Conservation (phyloP, 352 stramenopile genomes). For the Phytophthora multivora region DNA sequence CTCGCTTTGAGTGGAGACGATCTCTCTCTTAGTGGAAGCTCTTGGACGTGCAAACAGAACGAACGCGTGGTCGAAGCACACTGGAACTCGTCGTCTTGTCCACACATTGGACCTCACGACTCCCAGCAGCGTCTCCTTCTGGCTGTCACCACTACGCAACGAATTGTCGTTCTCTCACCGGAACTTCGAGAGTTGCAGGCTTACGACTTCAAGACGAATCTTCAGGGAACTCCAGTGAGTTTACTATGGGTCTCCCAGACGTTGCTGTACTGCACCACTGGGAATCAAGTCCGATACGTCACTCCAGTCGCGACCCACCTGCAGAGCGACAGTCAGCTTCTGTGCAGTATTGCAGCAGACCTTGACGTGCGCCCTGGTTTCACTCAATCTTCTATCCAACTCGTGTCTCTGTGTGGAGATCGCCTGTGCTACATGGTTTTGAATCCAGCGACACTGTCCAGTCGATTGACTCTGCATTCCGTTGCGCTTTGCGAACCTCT, state of each 20-base stretch:
- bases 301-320: conserved; percentile 39
- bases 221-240: conserved; percentile 46
- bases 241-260: conserved; percentile 75
- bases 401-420: conserved; percentile 57
- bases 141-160: conserved; percentile 57
- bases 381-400: conserved; percentile 32
- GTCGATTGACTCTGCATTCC: conserved; percentile 44
- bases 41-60: conserved; percentile 38
- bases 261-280: conserved; percentile 58
- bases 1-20: conserved; percentile 61
- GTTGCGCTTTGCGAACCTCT: conserved; percentile 60
- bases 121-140: conserved; percentile 35
- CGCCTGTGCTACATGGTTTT: conserved; percentile 59
- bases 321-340: conserved; percentile 17
- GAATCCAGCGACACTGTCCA: conserved; percentile 44
- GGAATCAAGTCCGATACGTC: conserved; percentile 57
- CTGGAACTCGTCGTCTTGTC: conserved; percentile 50
- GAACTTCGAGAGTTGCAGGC: conserved; percentile 39
- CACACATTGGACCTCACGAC: conserved; percentile 19
- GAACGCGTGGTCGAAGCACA: conserved; percentile 58
- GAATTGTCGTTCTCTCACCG: conserved; percentile 60
- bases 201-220: conserved; percentile 43
- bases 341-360: conserved; percentile 31
- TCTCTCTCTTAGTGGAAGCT: conserved; percentile 25
- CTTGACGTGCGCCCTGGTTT: conserved; percentile 16